Conservation (phyloP, 441 rosid species). For the Gossypium davidsonii region DNA sequence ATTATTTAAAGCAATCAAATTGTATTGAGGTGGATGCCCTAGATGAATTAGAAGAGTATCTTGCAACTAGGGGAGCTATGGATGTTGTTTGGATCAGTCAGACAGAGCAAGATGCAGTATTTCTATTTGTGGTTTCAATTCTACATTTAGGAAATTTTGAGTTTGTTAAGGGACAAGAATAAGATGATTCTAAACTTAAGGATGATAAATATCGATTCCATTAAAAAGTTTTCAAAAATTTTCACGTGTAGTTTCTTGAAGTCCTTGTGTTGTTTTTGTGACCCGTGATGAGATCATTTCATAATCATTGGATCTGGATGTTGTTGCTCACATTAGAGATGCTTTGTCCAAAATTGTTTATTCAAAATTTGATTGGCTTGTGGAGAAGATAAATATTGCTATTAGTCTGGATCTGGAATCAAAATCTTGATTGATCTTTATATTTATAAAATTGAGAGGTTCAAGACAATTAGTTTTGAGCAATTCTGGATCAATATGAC, state of each 20-base stretch:
- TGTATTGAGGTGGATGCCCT: slow-evolving; percentile 61
- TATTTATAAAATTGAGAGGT: slow-evolving; percentile 79
- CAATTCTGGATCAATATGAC: too few species aligned
- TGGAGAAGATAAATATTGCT: slow-evolving; percentile 67
- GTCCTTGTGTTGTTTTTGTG: slow-evolving; percentile 82
- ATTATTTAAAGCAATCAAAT: slow-evolving; percentile 84
- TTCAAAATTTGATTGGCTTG: slow-evolving; percentile 84
- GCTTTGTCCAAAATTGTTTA: slow-evolving; percentile 85
- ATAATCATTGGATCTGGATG: slow-evolving; percentile 69
- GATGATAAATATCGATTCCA: slow-evolving; percentile 68
- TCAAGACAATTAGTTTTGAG: slow-evolving; percentile 72
- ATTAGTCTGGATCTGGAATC: slow-evolving; percentile 89
- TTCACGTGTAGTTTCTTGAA: slow-evolving; percentile 78
- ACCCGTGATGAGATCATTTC: slow-evolving; percentile 92
- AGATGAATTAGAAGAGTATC: slow-evolving; percentile 71
- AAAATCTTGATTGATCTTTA: slow-evolving; percentile 77
- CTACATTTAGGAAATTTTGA: slow-evolving; percentile 87
- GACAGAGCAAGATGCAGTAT: slow-evolving; percentile 85
- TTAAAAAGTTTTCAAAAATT: slow-evolving; percentile 70
- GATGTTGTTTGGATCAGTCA: slow-evolving; percentile 25
- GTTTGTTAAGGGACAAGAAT: slow-evolving; percentile 69
- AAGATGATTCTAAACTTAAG: slow-evolving; percentile 68
- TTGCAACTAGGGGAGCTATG: slow-evolving; percentile 58
- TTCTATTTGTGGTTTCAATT: slow-evolving; percentile 85
- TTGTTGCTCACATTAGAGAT: slow-evolving; percentile 82